These are phyloP conservation scores for Physaria fendleri DNA, from an alignment of 345 rosid species.

Conservation along the genomic window DNA sequence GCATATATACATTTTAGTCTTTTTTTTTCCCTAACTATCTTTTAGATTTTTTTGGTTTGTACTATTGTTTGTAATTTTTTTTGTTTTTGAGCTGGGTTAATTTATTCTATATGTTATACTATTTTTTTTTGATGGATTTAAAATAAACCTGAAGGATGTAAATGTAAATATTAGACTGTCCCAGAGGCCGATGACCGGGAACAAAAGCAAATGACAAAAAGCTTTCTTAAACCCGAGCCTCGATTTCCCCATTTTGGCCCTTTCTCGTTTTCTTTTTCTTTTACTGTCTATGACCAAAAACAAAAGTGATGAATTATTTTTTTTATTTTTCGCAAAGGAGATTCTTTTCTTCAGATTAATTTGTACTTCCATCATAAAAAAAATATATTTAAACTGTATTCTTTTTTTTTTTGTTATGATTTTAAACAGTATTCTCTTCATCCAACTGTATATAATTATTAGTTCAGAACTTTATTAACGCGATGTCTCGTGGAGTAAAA, in stretches of 20 bases:
- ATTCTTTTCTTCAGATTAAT: slow-evolving; percentile 20
- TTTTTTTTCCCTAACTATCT: too few species aligned
- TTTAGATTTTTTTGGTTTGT: too few species aligned
- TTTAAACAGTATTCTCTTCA: neutral
- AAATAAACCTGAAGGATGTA: neutral
- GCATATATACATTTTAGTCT: too few species aligned
- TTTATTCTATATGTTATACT: too few species aligned
- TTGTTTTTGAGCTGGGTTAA: too few species aligned
- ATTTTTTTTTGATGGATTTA: neutral
- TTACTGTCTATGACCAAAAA: neutral
- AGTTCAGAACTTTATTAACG: slow-evolving; percentile 9
- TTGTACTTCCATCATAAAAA: neutral
- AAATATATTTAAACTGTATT: neutral
- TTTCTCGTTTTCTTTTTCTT: neutral
- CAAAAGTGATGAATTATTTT: neutral
- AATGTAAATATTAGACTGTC: neutral
- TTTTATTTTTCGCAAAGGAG: neutral
- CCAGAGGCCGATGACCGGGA: slow-evolving; percentile 31
- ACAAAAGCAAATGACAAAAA: slow-evolving; percentile 41
- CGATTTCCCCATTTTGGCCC: slow-evolving; percentile 45
- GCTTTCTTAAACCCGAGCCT: slow-evolving; percentile 28
- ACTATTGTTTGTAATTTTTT: neutral
- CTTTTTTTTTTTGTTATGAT: too few species aligned
- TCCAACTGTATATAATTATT: slow-evolving; percentile 19
- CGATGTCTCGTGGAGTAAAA: neutral